Evolutionary conservation across 306 rosid species (phyloP), one percentile per base, ranked within the genome.

Genomic region (Sesbania bispinosa): DNA sequence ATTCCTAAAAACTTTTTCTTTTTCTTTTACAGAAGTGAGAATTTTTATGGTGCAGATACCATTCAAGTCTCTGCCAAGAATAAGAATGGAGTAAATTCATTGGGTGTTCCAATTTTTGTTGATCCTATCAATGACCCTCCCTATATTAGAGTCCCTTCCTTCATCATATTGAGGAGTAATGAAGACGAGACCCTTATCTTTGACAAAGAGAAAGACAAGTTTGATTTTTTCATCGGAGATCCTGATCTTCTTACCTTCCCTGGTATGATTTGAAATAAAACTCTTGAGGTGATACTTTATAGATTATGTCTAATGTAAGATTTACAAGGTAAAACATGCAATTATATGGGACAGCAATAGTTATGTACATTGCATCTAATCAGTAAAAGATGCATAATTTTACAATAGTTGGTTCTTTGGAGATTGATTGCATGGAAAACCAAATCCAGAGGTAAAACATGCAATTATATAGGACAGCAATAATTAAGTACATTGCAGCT

Each of bases 41-140:
- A 89, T 67, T 92, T 87, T 59, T 87, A 73, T 48, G 96, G 96
- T 14, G 51, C 21, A 27, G 96, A 92, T 74, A 77, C 76, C 38
- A 77, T 92, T 69, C 81, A 76, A 80, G 66, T 92, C 24, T 77
- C 86, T 16, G 82, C 90, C 2, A 87, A 69, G 80, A 89, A 87
- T 51, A 84, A 62, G 73, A 82, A 92, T 64, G 97, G 97, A 55
- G 67, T 79, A 41, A 89, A 86, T 61, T 79, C 79, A 16, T 60
- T 92, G 64, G 83, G 69, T 20, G 76, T 92, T 75, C 97, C 93
- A 30, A 67, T 92, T 54, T 59, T 68, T 27, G 87, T 92, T 35
- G 94, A 89, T 43, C 94, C 97, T 26, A 81, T 92, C 46, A 92
- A 89, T 53, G 97, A 92, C 62, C 88, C 96, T 57, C 96, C 97